phyloP scores from a whole-genome alignment of 176 grass and related monocot species.

The Saccharum spontaneum region DNA sequence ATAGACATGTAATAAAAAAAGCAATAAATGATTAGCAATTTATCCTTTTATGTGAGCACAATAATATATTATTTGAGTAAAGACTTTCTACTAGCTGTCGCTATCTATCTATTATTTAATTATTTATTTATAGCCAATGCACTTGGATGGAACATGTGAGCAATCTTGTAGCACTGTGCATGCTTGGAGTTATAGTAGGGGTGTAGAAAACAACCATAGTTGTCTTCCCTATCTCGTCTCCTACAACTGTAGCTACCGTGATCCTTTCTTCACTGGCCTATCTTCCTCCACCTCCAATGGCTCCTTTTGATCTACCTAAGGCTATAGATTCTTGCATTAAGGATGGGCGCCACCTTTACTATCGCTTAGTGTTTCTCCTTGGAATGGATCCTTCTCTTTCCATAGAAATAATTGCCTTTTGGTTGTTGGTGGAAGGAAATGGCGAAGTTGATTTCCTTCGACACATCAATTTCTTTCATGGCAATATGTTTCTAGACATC shows the following conservation, averaged over 20 bases:
- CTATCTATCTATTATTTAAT: no score
- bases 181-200: neutral
- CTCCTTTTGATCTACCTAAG: neutral
- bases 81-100: no score
- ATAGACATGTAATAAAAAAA: no score
- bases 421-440: slow-evolving; percentile 9
- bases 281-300: neutral
- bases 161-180: neutral
- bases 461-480: neutral
- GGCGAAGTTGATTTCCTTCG: neutral
- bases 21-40: no score
- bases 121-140: no score
- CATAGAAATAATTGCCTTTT: slow-evolving; percentile 11
- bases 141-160: neutral
- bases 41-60: no score
- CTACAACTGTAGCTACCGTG: neutral
- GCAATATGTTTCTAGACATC: neutral
- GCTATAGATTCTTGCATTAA: neutral
- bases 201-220: neutral
- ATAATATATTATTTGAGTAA: no score
- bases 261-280: neutral
- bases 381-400: slow-evolving; percentile 13
- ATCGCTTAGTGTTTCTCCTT: slow-evolving; percentile 11
- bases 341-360: neutral
- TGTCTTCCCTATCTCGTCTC: neutral